Percentiles rank a stretch among this genome's conserved stretches.
Conservation (phyloP, 2,329 filamentous ascomycete species). For the Phyllosticta citrichinensis region DNA sequence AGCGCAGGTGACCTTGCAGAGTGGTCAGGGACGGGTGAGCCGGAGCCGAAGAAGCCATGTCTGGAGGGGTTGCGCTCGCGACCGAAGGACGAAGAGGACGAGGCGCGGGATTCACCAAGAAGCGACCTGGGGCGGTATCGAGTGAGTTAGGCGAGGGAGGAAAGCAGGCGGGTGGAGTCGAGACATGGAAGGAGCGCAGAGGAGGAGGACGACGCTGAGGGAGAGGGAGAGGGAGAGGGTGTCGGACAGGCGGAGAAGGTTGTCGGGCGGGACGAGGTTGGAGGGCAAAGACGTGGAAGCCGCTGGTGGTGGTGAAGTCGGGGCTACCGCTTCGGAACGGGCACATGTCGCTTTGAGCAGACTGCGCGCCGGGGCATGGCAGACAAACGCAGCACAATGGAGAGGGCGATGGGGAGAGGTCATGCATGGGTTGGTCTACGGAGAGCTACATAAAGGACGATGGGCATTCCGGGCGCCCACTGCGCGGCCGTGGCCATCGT, state of each 20-base stretch:
- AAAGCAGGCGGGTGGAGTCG: neutral
- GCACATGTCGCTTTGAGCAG: neutral
- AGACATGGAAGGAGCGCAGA: conserved; percentile 11
- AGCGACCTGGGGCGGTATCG: neutral
- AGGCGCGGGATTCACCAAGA: neutral
- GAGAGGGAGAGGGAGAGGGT: neutral
- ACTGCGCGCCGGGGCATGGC: neutral
- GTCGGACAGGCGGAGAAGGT: conserved; percentile 1
- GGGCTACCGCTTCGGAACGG: conserved; percentile 7
- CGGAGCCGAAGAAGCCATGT: conserved; percentile 20
- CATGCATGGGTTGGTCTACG: neutral
- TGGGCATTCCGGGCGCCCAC: neutral
- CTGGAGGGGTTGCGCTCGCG: conserved; percentile 4
- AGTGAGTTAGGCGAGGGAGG: neutral
- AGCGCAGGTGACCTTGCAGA: conserved; percentile 41
- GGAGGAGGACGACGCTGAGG: neutral
- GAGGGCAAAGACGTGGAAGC: neutral
- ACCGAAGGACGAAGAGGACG: neutral
- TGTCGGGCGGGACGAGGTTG: neutral
- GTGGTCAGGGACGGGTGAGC: conserved; percentile 24
- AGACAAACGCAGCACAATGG: neutral
- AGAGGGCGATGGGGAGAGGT: neutral
- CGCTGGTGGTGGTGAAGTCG: conserved; percentile 9
- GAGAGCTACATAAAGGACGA: neutral
- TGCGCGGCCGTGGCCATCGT: neutral